Percentiles rank a stretch among this genome's conserved stretches.
Evolutionary conservation across 768 basidiomycete species (phyloP).

Genomic region (Pisolithus tinctorius): DNA sequence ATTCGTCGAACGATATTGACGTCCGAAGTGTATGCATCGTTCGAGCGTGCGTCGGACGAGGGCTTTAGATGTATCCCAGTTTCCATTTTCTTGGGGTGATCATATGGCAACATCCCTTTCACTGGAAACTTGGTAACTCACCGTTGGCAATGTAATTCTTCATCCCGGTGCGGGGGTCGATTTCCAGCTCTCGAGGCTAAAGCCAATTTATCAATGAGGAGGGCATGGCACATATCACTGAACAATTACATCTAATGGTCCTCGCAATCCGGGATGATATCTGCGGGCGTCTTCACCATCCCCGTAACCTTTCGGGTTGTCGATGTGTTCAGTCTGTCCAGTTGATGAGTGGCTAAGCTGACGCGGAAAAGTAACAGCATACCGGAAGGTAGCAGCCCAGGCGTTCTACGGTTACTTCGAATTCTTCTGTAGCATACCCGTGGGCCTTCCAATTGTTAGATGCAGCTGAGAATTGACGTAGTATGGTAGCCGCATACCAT

Average conservation of each 20-base stretch:
- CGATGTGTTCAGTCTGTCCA: conserved; percentile 73
- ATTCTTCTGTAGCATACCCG: conserved; percentile 77
- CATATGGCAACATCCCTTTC: neutral
- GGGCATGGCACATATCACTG: neutral
- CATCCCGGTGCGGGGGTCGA: conserved; percentile 85
- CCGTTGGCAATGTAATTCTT: conserved; percentile 93
- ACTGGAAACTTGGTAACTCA: conserved; percentile 12
- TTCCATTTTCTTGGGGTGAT: conserved; percentile 43
- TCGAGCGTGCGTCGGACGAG: conserved; percentile 69
- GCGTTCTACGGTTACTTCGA: conserved; percentile 79
- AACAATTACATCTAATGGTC: conserved; percentile 63
- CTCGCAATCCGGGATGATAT: conserved; percentile 70
- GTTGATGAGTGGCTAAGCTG: neutral
- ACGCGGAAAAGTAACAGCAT: neutral
- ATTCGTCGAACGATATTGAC: conserved; percentile 51
- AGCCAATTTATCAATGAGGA: neutral
- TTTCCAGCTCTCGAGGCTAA: conserved; percentile 73
- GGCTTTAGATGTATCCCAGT: conserved; percentile 87
- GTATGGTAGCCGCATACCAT: conserved; percentile 39
- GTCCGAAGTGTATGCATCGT: conserved; percentile 72
- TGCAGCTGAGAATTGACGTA: neutral
- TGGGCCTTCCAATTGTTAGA: conserved; percentile 42
- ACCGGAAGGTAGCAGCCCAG: conserved; percentile 83
- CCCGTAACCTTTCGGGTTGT: conserved; percentile 89
- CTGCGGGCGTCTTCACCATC: conserved; percentile 76